These are phyloP conservation scores for Globisporangium radiosum DNA, from an alignment of 352 stramenopile species.

Conservation along the genomic window DNA sequence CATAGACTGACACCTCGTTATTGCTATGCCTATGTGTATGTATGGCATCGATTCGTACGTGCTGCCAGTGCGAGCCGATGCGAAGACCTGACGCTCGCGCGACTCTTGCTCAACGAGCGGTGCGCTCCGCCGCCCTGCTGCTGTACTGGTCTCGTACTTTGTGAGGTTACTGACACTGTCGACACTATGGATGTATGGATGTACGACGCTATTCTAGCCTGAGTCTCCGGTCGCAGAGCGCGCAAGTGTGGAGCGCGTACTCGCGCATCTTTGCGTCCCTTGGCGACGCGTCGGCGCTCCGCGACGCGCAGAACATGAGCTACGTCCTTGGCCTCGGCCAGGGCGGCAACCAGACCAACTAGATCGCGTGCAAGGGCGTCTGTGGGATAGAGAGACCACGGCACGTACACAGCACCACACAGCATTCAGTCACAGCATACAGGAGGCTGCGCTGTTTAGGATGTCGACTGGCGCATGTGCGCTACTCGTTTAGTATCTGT, in stretches of 20 bases:
- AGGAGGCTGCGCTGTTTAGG: too few relatives aligned
- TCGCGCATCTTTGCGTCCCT: constrained; percentile 63
- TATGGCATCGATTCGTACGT: not conserved
- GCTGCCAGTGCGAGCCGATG: constrained; percentile 56
- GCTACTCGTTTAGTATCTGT: too few relatives aligned
- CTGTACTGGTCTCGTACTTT: not conserved
- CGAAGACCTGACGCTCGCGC: constrained; percentile 57
- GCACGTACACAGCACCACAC: too few relatives aligned
- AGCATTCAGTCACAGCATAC: too few relatives aligned
- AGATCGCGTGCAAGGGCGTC: constrained; percentile 6
- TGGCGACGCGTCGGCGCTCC: constrained; percentile 64
- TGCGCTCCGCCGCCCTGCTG: constrained; percentile 7
- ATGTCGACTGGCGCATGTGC: too few relatives aligned
- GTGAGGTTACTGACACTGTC: not conserved
- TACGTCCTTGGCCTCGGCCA: constrained; percentile 81
- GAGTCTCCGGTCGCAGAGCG: constrained; percentile 65
- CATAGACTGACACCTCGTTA: not conserved
- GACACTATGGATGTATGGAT: not conserved
- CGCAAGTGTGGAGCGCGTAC: constrained; percentile 76
- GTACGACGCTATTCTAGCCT: constrained; percentile 22
- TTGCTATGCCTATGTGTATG: not conserved
- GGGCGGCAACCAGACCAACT: constrained; percentile 71
- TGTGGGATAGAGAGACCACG: too few relatives aligned
- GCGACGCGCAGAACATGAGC: constrained; percentile 84
- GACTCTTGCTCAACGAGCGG: constrained; percentile 82